A percentile compares a stretch with the other conserved stretches of the same genome.
phyloP scores from a whole-genome alignment of 73 alveolate species.

The Stentor roeselii region DNA sequence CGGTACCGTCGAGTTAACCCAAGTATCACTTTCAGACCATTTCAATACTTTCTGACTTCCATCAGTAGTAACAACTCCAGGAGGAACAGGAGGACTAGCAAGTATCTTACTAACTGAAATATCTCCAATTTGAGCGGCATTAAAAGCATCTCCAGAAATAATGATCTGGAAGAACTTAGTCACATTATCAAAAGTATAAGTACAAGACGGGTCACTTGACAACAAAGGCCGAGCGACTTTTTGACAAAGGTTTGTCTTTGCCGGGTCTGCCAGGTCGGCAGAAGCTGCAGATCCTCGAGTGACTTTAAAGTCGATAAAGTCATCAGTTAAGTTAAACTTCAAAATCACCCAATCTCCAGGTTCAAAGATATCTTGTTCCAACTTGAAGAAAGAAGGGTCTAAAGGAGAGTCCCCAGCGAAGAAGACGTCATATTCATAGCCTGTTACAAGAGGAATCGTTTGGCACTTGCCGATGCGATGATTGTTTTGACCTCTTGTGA shows the following conservation, averaged over 20 bases:
- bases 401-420: not conserved
- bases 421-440: not conserved
- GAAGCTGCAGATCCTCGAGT: not conserved
- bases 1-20: conserved; percentile 33
- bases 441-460: conserved; percentile 41
- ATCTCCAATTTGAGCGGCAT: not conserved
- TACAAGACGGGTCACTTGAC: not conserved
- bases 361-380: not conserved
- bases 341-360: not conserved
- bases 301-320: not conserved
- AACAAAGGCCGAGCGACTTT: too few species aligned
- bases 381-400: not conserved
- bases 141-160: not conserved
- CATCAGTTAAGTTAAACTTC: not conserved
- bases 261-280: not conserved
- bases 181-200: not conserved
- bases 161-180: not conserved
- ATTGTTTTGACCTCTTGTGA: conserved; percentile 28
- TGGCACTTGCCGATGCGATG: conserved; percentile 28
- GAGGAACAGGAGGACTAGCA: not conserved
- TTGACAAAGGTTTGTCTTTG: not conserved
- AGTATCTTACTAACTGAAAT: not conserved
- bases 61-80: not conserved
- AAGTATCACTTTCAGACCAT: conserved; percentile 38
- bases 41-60: not conserved